A percentile compares a stretch with the other conserved stretches of the same genome.
These are phyloP conservation scores for Camelina laxa DNA, from an alignment of 345 rosid species.

Conservation along the genomic window DNA sequence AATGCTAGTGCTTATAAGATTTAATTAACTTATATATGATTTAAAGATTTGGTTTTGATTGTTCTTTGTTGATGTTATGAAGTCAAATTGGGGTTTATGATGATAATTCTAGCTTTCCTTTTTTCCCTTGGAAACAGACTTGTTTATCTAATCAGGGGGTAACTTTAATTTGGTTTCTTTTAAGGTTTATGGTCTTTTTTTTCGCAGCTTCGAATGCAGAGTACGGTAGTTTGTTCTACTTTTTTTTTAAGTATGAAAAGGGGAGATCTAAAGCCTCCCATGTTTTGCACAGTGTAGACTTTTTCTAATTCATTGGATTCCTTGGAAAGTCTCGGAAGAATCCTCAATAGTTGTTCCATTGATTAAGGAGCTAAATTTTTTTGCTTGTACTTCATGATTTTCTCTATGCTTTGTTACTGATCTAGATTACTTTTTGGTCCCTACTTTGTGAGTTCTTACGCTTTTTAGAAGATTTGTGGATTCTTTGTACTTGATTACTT, in stretches of 20 bases:
- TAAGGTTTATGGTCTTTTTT: conserved; percentile 31
- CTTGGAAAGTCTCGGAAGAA: conserved; percentile 26
- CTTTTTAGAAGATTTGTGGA: conserved; percentile 27
- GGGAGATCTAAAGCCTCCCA: conserved; percentile 10
- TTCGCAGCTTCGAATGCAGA: conserved; percentile 7
- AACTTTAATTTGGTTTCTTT: conserved; percentile 25
- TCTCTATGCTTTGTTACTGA: conserved; percentile 18
- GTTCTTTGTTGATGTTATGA: too few species aligned
- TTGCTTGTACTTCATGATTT: conserved; percentile 28
- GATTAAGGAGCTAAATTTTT: neutral
- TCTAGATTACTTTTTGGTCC: conserved; percentile 24
- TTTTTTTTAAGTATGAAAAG: conserved; percentile 27
- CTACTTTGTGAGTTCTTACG: conserved; percentile 25
- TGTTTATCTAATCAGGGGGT: neutral
- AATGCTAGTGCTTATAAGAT: too few species aligned
- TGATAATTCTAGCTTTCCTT: neutral
- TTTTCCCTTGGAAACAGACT: neutral
- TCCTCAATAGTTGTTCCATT: conserved; percentile 29
- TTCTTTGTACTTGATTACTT: conserved; percentile 6
- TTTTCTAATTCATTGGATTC: conserved; percentile 39
- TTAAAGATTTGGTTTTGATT: too few species aligned
- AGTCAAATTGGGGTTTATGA: neutral
- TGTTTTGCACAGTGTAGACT: conserved; percentile 18
- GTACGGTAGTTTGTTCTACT: conserved; percentile 9
- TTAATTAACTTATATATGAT: too few species aligned